Percentiles rank a stretch among this genome's conserved stretches.
These are phyloP conservation scores for Coniochaeta pulveracea DNA, from an alignment of 2,329 filamentous ascomycete species.

Conservation along the genomic window DNA sequence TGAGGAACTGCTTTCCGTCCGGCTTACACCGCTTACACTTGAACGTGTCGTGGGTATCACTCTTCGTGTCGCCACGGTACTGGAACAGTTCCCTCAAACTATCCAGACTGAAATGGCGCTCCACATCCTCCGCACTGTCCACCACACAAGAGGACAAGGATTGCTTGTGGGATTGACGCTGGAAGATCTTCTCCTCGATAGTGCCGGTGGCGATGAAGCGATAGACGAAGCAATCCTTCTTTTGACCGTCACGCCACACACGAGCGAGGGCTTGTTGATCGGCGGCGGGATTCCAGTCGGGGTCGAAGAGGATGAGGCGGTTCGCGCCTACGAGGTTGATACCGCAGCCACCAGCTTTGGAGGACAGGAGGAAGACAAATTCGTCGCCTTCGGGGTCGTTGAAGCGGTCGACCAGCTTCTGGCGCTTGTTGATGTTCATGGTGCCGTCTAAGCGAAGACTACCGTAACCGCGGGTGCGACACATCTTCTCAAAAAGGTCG, in stretches of 20 bases:
- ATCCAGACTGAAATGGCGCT: slow-evolving; percentile 90
- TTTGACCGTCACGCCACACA: slow-evolving; percentile 98
- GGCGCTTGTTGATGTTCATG: slow-evolving; percentile 95
- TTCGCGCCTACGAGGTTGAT: slow-evolving; percentile 94
- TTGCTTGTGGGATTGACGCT: slow-evolving; percentile 96
- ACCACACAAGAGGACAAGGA: slow-evolving; percentile 93
- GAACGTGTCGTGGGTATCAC: slow-evolving; percentile 96
- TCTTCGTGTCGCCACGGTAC: slow-evolving; percentile 72
- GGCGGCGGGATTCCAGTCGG: slow-evolving; percentile 94
- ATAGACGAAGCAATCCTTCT: slow-evolving; percentile 99
- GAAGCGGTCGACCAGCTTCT: slow-evolving; percentile 96
- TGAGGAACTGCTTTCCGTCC: slow-evolving; percentile 77
- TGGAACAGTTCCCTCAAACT: slow-evolving; percentile 88
- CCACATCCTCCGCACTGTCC: slow-evolving; percentile 91
- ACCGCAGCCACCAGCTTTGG: slow-evolving; percentile 93
- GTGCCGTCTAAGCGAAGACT: slow-evolving; percentile 85
- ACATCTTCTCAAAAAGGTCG: slow-evolving; percentile 86
- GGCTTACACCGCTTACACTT: slow-evolving; percentile 93
- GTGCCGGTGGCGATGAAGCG: slow-evolving; percentile 98
- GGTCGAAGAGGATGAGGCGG: slow-evolving; percentile 89
- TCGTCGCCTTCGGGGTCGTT: slow-evolving; percentile 85
- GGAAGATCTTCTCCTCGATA: slow-evolving; percentile 99
- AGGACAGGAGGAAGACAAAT: slow-evolving; percentile 91
- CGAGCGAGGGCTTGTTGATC: slow-evolving; percentile 94
- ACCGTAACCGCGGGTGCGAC: slow-evolving; percentile 74